Percentiles rank a stretch among this genome's conserved stretches.
Evolutionary conservation across 176 grass and related monocot species (phyloP).

Genomic region (Carex cristatella): DNA sequence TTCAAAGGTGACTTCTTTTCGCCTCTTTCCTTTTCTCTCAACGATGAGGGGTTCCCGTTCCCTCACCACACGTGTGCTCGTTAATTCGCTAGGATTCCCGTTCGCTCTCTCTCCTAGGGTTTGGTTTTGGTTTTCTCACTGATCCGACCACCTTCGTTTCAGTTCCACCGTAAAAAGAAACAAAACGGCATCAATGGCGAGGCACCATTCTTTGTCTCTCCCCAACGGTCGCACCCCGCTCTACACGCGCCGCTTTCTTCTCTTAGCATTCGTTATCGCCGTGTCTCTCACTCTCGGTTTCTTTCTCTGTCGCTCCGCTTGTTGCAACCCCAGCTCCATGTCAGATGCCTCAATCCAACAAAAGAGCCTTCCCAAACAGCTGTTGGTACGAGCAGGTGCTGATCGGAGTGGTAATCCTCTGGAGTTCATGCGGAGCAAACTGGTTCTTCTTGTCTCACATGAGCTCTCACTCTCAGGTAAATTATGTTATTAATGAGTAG

Average conservation of each 20-base stretch:
- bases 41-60: too few species aligned
- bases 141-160: too few species aligned
- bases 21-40: neutral
- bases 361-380: neutral
- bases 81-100: too few species aligned
- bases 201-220: neutral
- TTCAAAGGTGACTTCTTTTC: neutral
- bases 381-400: neutral
- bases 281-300: neutral
- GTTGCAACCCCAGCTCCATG: neutral
- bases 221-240: neutral
- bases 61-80: neutral
- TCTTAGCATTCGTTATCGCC: neutral
- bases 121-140: too few species aligned
- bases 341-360: neutral
- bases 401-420: slow-evolving; percentile 32
- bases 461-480: slow-evolving; percentile 97
- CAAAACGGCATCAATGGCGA: neutral
- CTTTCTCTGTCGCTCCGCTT: slow-evolving; percentile 12
- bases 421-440: slow-evolving; percentile 64
- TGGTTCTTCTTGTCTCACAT: slow-evolving; percentile 85
- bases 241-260: neutral
- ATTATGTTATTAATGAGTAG: neutral
- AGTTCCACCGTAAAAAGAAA: neutral
- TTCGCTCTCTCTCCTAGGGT: too few species aligned